Conservation (phyloP, 495 filamentous ascomycete species). For the Terfezia boudieri region DNA sequence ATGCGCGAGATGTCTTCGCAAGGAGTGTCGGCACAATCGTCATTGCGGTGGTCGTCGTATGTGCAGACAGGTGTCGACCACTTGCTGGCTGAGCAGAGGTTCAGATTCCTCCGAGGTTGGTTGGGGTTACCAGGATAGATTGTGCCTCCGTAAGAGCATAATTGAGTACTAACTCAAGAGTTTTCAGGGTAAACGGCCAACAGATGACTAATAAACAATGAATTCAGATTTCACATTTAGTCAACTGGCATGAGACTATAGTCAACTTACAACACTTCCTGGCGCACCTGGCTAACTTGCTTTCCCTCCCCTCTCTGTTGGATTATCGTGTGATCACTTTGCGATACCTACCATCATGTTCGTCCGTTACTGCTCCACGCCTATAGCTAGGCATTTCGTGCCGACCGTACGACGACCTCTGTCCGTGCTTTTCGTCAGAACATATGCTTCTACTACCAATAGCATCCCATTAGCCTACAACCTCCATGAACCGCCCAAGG, state of each 20-base stretch:
- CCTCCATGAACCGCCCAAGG: constrained; percentile 11
- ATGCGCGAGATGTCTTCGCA: background rate
- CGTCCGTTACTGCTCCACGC: constrained; percentile 22
- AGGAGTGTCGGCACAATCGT: background rate
- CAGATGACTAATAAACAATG: too few species aligned
- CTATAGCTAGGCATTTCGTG: background rate
- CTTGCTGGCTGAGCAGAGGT: background rate
- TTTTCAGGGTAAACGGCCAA: background rate
- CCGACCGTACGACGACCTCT: too few species aligned
- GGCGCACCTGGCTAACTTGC: background rate
- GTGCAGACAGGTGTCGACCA: background rate
- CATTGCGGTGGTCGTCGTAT: background rate
- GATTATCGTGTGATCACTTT: background rate
- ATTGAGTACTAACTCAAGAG: background rate
- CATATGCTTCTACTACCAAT: constrained; percentile 25
- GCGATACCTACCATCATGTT: constrained; percentile 16
- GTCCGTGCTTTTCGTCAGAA: too few species aligned
- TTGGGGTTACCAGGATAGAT: background rate
- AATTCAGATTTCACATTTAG: background rate
- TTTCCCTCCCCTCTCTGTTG: background rate
- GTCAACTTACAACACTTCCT: background rate
- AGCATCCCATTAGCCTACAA: constrained; percentile 24
- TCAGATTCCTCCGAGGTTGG: background rate
- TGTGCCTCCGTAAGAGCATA: background rate
- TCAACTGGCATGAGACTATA: too few species aligned